A percentile compares a stretch with the other conserved stretches of the same genome.
Evolutionary conservation across 768 basidiomycete genomes (phyloP).

Genomic region (Pleurotus giganteus): DNA sequence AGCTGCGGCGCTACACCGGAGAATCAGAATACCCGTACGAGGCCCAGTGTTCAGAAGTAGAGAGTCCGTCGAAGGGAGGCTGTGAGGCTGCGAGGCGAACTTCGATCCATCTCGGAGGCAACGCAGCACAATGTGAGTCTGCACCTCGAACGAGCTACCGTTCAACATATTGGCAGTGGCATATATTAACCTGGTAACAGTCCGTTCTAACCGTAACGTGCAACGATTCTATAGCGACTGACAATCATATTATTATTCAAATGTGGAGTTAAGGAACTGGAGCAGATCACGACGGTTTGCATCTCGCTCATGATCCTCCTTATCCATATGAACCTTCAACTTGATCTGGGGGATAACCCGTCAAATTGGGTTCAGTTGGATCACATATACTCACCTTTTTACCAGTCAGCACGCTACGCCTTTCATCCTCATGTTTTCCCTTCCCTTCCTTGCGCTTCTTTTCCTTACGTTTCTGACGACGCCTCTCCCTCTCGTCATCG

Average conservation of each 20-base stretch:
- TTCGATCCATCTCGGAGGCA: too few relatives aligned
- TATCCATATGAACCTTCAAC: constrained; percentile 60
- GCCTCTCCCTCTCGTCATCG: neutral
- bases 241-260: constrained; percentile 20
- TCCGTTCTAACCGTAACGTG: too few relatives aligned
- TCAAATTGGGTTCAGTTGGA: neutral
- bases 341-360: constrained; percentile 43
- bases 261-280: constrained; percentile 56
- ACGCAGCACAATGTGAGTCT: too few relatives aligned
- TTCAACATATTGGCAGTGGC: too few relatives aligned
- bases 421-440: constrained; percentile 40
- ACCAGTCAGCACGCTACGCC: constrained; percentile 56
- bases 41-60: too few relatives aligned
- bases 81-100: too few relatives aligned
- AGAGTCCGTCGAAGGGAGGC: too few relatives aligned
- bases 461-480: constrained; percentile 33
- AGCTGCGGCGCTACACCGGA: too few relatives aligned
- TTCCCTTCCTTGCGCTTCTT: constrained; percentile 28
- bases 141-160: too few relatives aligned
- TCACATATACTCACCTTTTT: constrained; percentile 44
- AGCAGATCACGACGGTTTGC: constrained; percentile 52
- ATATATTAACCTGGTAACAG: too few relatives aligned
- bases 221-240: too few relatives aligned
- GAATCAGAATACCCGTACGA: too few relatives aligned
- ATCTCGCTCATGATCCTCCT: constrained; percentile 54